Evolutionary conservation across 306 rosid genomes (phyloP).

Genomic region (Acacia confusa): DNA sequence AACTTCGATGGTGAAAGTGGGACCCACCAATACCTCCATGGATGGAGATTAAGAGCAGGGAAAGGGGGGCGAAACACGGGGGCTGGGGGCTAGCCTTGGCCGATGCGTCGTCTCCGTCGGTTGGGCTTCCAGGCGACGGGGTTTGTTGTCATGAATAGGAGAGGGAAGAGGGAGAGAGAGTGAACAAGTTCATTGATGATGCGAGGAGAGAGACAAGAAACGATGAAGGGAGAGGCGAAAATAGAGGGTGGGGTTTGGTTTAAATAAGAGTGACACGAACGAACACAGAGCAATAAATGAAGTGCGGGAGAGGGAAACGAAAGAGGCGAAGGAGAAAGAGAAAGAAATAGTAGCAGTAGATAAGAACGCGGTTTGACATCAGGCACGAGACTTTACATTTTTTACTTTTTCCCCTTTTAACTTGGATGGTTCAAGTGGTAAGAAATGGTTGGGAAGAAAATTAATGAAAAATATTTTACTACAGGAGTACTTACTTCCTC

Average conservation of each 20-base stretch:
- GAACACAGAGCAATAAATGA: neutral
- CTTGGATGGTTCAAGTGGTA: too few relatives aligned
- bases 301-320: too few relatives aligned
- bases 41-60: neutral
- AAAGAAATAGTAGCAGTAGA: neutral
- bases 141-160: conserved; percentile 62
- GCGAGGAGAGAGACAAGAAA: neutral
- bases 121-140: conserved; percentile 49
- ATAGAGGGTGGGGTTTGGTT: neutral
- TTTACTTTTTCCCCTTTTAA: too few relatives aligned
- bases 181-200: neutral
- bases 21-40: conserved; percentile 81
- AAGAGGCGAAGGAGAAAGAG: neutral
- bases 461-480: too few relatives aligned
- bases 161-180: neutral
- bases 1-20: conserved; percentile 63
- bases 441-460: too few relatives aligned
- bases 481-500: too few relatives aligned
- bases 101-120: conserved; percentile 58
- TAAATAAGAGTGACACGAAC: conserved; percentile 6
- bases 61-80: neutral
- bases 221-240: neutral
- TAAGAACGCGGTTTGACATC: too few relatives aligned
- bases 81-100: conserved; percentile 38
- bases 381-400: too few relatives aligned